Evolutionary conservation across 768 basidiomycete species (phyloP).

Genomic region (Pleurotus citrinopileatus): DNA sequence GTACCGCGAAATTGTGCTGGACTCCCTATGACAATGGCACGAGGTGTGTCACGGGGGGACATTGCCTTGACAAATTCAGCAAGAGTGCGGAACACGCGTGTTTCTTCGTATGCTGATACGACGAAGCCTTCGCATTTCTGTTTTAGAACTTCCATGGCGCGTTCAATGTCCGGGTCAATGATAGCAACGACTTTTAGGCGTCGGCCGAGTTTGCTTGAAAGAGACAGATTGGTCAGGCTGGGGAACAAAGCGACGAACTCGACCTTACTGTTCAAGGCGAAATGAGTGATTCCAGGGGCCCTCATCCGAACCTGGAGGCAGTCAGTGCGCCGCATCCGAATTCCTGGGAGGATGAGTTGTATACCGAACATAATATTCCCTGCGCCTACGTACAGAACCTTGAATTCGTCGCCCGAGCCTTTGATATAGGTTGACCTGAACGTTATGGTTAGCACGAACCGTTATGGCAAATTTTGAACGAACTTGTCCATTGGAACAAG

Average conservation of each 20-base stretch:
- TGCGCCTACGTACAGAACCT: conserved; percentile 91
- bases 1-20: conserved; percentile 91
- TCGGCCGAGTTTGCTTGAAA: conserved; percentile 80
- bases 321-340: background rate
- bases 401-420: conserved; percentile 70
- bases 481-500: conserved; percentile 81
- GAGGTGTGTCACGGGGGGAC: conserved; percentile 62
- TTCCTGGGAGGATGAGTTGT: conserved; percentile 8
- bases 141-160: conserved; percentile 74
- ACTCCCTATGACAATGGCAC: conserved; percentile 85
- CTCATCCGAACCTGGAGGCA: conserved; percentile 60
- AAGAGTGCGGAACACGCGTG: conserved; percentile 78
- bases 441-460: background rate
- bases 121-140: conserved; percentile 94
- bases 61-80: conserved; percentile 75
- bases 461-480: conserved; percentile 16
- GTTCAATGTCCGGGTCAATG: conserved; percentile 85
- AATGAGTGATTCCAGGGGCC: conserved; percentile 93
- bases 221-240: background rate
- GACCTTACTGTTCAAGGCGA: conserved; percentile 78
- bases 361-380: conserved; percentile 97
- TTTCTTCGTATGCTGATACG: conserved; percentile 89
- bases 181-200: conserved; percentile 94
- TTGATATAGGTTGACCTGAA: conserved; percentile 44
- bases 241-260: background rate